phyloP scores from a whole-genome alignment of 2,329 filamentous ascomycete genomes.

The Paecilomyces formosus region DNA sequence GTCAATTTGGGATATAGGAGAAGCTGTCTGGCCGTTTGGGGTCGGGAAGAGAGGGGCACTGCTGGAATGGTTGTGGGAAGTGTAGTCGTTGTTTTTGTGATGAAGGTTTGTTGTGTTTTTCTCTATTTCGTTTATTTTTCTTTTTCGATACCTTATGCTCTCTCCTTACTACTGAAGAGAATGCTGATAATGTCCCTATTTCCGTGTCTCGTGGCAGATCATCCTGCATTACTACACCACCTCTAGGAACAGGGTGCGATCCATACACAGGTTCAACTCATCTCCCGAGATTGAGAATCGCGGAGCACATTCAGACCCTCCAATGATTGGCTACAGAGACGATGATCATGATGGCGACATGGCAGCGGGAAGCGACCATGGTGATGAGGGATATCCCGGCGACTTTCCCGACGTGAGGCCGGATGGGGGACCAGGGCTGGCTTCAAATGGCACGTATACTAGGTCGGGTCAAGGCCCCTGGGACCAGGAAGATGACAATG shows the following conservation, averaged over 20 bases:
- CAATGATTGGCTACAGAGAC: neutral
- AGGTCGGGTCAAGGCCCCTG: neutral
- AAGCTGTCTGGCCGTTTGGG: constrained; percentile 24
- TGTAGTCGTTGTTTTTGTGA: constrained; percentile 12
- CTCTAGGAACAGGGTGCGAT: neutral
- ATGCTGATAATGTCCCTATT: neutral
- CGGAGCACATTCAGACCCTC: neutral
- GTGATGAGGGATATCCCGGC: neutral
- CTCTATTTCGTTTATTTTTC: neutral
- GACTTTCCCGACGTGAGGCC: neutral
- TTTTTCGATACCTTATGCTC: neutral
- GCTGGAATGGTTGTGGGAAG: constrained; percentile 22
- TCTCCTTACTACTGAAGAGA: neutral
- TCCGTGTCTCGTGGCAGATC: neutral
- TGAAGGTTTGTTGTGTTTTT: constrained; percentile 12
- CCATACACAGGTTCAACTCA: neutral
- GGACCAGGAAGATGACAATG: neutral
- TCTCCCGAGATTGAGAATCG: neutral
- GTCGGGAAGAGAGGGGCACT: constrained; percentile 14
- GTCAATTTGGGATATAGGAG: constrained; percentile 20
- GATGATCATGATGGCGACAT: neutral
- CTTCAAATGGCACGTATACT: neutral
- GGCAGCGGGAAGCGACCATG: neutral
- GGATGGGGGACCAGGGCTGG: neutral
- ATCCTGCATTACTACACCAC: neutral